phyloP scores from a whole-genome alignment of 768 basidiomycete species.

The Tulasnella sp. region DNA sequence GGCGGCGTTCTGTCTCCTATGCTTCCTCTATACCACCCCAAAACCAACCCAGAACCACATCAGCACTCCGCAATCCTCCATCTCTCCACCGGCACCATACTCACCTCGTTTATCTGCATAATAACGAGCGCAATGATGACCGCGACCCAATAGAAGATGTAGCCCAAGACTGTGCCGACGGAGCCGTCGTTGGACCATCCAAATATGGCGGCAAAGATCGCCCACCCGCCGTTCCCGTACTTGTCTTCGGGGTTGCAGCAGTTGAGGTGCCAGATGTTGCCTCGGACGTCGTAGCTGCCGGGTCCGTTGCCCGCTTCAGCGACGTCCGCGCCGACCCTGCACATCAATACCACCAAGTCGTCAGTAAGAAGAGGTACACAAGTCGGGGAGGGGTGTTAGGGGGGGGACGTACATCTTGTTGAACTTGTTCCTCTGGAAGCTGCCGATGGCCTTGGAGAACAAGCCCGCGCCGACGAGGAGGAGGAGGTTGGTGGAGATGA shows the following conservation, averaged over 20 bases:
- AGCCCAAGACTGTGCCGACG: slow-evolving; percentile 70
- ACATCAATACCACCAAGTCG: neutral
- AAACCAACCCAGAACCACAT: too few species aligned
- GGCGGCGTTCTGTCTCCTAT: too few species aligned
- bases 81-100: neutral
- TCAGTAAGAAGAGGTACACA: neutral
- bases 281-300: slow-evolving; percentile 68
- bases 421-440: slow-evolving; percentile 61
- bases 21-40: too few species aligned
- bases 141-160: slow-evolving; percentile 87
- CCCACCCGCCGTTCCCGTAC: slow-evolving; percentile 46
- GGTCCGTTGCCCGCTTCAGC: slow-evolving; percentile 49
- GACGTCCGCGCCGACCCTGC: slow-evolving; percentile 53
- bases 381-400: neutral
- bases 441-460: slow-evolving; percentile 65
- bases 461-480: slow-evolving; percentile 91
- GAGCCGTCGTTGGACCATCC: slow-evolving; percentile 84
- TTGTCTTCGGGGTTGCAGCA: slow-evolving; percentile 62
- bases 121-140: slow-evolving; percentile 36
- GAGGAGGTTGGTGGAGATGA: slow-evolving; percentile 84
- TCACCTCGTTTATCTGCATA: slow-evolving; percentile 3
- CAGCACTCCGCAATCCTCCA: neutral
- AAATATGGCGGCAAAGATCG: slow-evolving; percentile 72
- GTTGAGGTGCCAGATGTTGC: slow-evolving; percentile 79
- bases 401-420: slow-evolving; percentile 32